Percentiles rank a stretch among this genome's conserved stretches.
These are phyloP conservation scores for Syzygium aqueum DNA, from an alignment of 345 rosid species.

Conservation along the genomic window DNA sequence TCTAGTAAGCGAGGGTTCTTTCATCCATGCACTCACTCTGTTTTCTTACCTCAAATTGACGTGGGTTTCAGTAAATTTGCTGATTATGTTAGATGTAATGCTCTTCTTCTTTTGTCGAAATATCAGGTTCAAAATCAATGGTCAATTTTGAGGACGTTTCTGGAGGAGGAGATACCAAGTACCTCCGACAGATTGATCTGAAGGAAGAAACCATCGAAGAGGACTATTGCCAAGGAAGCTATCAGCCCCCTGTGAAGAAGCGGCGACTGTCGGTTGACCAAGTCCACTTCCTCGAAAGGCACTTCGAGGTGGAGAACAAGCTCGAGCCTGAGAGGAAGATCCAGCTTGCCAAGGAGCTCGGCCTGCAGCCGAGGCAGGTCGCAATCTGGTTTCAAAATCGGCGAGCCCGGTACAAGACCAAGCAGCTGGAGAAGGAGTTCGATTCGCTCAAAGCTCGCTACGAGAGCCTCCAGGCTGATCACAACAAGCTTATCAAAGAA, in stretches of 20 bases:
- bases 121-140: slow-evolving; percentile 21
- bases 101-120: not conserved
- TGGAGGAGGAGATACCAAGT: slow-evolving; percentile 8
- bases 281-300: slow-evolving; percentile 58
- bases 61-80: not conserved
- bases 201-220: slow-evolving; percentile 27
- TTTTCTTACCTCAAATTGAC: not conserved
- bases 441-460: slow-evolving; percentile 37
- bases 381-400: slow-evolving; percentile 84
- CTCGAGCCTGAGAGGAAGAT: slow-evolving; percentile 71
- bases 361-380: slow-evolving; percentile 72
- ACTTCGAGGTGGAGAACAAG: slow-evolving; percentile 56
- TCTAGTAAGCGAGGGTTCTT: not conserved
- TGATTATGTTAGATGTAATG: not conserved
- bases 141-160: slow-evolving; percentile 12
- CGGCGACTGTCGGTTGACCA: slow-evolving; percentile 52
- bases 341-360: slow-evolving; percentile 59
- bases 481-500: slow-evolving; percentile 37
- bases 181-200: slow-evolving; percentile 6
- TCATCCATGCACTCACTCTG: not conserved
- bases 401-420: slow-evolving; percentile 64
- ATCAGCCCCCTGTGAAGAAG: slow-evolving; percentile 31
- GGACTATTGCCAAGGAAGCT: slow-evolving; percentile 15
- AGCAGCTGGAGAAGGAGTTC: slow-evolving; percentile 56
- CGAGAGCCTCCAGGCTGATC: slow-evolving; percentile 50